phyloP scores from a whole-genome alignment of 2,329 filamentous ascomycete genomes.

The Sphaerostilbella broomeana region DNA sequence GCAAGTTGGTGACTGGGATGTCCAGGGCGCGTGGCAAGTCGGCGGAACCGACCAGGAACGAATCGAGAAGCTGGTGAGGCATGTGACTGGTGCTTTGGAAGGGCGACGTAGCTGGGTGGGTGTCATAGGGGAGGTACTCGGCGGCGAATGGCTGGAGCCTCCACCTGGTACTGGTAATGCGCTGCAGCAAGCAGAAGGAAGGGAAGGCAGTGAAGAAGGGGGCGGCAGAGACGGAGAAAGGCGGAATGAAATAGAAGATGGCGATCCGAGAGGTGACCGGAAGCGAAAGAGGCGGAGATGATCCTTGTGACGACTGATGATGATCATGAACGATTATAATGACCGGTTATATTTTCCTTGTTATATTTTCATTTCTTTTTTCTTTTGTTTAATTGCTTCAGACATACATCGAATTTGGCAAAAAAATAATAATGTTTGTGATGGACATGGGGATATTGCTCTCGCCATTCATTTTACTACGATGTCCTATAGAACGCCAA shows the following conservation, averaged over 20 bases:
- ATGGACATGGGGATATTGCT: too few relatives aligned
- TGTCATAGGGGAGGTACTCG: constrained; percentile 21
- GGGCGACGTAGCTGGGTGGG: constrained; percentile 20
- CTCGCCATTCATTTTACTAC: too few relatives aligned
- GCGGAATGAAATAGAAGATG: background rate
- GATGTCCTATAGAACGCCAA: too few relatives aligned
- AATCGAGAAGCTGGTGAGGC: constrained; percentile 31
- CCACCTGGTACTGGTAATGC: too few relatives aligned
- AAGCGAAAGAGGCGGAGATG: constrained; percentile 8
- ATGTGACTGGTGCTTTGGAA: constrained; percentile 26
- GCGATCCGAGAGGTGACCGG: background rate
- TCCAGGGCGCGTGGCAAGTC: constrained; percentile 39
- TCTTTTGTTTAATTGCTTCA: background rate
- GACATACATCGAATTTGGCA: too few relatives aligned
- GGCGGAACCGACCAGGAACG: constrained; percentile 36
- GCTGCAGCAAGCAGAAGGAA: constrained; percentile 4
- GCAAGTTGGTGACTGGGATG: constrained; percentile 27
- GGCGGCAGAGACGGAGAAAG: background rate
- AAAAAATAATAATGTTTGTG: too few relatives aligned
- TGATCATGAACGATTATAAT: constrained; percentile 5
- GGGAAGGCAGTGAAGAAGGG: background rate
- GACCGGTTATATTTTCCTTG: constrained; percentile 3
- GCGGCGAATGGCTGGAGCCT: constrained; percentile 5
- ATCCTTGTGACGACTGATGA: constrained; percentile 5
- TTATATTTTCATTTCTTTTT: background rate